Percentiles rank a stretch among this genome's conserved stretches.
phyloP scores from a whole-genome alignment of 2,329 filamentous ascomycete genomes.

The Fusarium marasasianum region DNA sequence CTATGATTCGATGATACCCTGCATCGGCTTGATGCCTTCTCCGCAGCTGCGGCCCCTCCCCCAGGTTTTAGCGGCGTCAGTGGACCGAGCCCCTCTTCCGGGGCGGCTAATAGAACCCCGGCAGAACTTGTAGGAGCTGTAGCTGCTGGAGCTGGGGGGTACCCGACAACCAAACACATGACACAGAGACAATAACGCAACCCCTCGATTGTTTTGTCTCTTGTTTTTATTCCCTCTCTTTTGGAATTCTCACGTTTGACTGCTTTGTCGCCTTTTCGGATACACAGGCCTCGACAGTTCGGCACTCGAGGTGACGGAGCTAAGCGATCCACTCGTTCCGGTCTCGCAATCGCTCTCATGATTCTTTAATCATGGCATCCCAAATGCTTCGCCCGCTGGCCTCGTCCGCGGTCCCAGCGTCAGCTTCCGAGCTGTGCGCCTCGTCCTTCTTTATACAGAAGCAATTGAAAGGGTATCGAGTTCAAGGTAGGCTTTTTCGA shows the following conservation, averaged over 20 bases:
- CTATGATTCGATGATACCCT: slow-evolving; percentile 27
- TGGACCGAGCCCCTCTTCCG: slow-evolving; percentile 22
- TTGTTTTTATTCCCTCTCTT: slow-evolving; percentile 17
- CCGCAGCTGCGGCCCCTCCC: slow-evolving; percentile 30
- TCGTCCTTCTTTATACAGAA: slow-evolving; percentile 40
- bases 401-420: slow-evolving; percentile 33
- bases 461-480: slow-evolving; percentile 35
- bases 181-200: slow-evolving; percentile 29
- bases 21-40: background rate
- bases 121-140: background rate
- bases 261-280: slow-evolving; percentile 6
- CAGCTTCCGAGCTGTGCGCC: slow-evolving; percentile 45
- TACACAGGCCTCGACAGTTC: slow-evolving; percentile 14
- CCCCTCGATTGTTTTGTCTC: slow-evolving; percentile 28
- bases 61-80: slow-evolving; percentile 35
- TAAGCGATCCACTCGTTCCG: slow-evolving; percentile 15
- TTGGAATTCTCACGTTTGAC: background rate
- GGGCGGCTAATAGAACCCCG: slow-evolving; percentile 35
- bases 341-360: slow-evolving; percentile 40
- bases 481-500: slow-evolving; percentile 26
- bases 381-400: slow-evolving; percentile 48
- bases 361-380: slow-evolving; percentile 47
- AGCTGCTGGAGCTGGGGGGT: slow-evolving; percentile 10
- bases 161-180: slow-evolving; percentile 30
- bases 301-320: background rate